phyloP scores from a whole-genome alignment of 306 rosid species.

The Quercus alba region DNA sequence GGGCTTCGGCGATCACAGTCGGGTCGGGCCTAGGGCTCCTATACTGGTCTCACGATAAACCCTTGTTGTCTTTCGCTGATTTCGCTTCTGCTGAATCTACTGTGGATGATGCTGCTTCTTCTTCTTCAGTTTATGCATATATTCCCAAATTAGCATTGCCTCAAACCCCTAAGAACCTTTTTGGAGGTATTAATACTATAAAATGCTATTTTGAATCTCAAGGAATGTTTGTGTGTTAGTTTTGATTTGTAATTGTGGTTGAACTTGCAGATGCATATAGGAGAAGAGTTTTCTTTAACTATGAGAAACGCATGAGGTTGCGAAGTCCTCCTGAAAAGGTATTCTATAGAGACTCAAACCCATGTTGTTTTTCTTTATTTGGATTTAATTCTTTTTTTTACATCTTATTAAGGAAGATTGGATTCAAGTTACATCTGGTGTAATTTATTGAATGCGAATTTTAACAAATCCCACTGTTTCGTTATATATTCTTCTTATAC shows the following conservation, averaged over 20 bases:
- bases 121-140: background rate
- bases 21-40: slow-evolving; percentile 60
- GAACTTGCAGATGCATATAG: slow-evolving; percentile 62
- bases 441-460: too few species aligned
- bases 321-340: slow-evolving; percentile 94
- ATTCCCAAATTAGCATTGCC: slow-evolving; percentile 50
- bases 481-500: too few species aligned
- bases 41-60: slow-evolving; percentile 29
- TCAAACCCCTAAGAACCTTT: slow-evolving; percentile 31
- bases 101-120: background rate
- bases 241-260: slow-evolving; percentile 5
- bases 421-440: too few species aligned
- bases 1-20: slow-evolving; percentile 32
- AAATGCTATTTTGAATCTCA: background rate
- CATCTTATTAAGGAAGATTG: background rate
- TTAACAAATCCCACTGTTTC: too few species aligned
- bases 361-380: background rate
- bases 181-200: slow-evolving; percentile 42
- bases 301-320: slow-evolving; percentile 85
- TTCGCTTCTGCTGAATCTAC: slow-evolving; percentile 21
- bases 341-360: background rate
- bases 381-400: background rate
- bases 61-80: slow-evolving; percentile 27
- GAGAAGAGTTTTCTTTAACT: slow-evolving; percentile 84
- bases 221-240: background rate